Base-by-base conservation (phyloP, 257 asterid species). In the Ophiorrhiza pumila region DNA sequence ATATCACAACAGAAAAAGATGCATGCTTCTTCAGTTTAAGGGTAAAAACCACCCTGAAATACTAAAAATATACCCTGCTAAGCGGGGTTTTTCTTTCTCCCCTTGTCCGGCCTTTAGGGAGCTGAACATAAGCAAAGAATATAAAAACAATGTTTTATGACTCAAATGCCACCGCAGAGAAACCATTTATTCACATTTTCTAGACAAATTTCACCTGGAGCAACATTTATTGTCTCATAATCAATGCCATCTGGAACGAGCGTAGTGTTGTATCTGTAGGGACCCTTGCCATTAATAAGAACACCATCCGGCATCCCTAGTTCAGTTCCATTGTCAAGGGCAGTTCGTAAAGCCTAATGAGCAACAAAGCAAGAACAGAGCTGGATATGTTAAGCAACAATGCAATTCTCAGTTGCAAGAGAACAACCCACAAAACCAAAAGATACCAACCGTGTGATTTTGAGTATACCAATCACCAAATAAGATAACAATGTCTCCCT, bases 271-370 rank as follows among this genome's bases (percentile, higher is more conserved):
- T 90, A 95, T 86, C 89, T 84, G 77, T 78, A 95, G 0, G 99
- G 99, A 49, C 99, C 99, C 81, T 92, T 95, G 71, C 99, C 99
- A 71, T 95, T 95, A 42, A 95, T 88, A 68, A 94, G 91, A 78
- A 94, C 97, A 62, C 97, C 97, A 84, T 90, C 97, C 0, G 97
- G 97, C 91, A 90, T 95, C 46, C 97, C 99, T 81, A 95, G 77
- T 22, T 70, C 81, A 65, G 75, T 85, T 52, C 99, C 99, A 64
- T 53, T 77, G 59, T 95, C 95, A 77, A 95, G 93, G 41, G 81
- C 79, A 15, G 67, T 72, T 74, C 97, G 79, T 68, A 95, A 81
- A 78, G 79, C 91, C 99, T 95, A 80, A 47, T 42, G 23, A 71
- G 77, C 42, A 56, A 20, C 61, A 76, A 6, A 6, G 23, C 29